Evolutionary conservation across 148 eudicot genomes (phyloP), one percentile per base, ranked within the genome.

Genomic region (Bassia scoparia): DNA sequence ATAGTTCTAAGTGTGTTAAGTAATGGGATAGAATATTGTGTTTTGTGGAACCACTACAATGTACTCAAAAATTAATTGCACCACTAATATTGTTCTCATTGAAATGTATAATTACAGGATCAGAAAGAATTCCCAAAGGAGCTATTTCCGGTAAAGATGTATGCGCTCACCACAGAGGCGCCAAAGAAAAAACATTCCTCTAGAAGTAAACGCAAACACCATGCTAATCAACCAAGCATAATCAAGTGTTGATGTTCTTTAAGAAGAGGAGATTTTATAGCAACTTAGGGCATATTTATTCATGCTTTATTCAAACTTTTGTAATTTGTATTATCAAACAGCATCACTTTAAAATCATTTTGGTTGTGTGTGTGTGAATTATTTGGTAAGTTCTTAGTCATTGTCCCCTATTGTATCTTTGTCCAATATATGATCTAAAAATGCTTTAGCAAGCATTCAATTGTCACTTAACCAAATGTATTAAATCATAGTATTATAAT

Each of bases 91-190:
- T 33, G 50, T 23, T 48, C 68, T 41, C 0, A 50, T 38, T 18
- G 55, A 23, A 43, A 24, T 43, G 55, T 71, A 29, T 63, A 55
- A 35, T 70, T 70, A 44, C 88, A 93, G 98, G 95, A 90, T 78
- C 98, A 93, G 61, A 89, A 74, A 74, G 95, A 82, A 72, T 87
- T 93, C 68, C 98, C 98, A 2, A 58, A 81, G 74, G 98, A 85
- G 67, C 81, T 93, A 58, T 93, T 93, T 76, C 87, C 90, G 12
- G 98, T 93, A 75, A 93, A 91, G 87, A 86, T 90, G 84, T 93
- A 90, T 83, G 98, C 98, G 67, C 68, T 93, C 70, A 81, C 87
- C n/a, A 85, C 89, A 34, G 92, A 85, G 76, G 66, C 74, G 70
- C 89, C 88, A 3, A 86, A 76, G 84, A 81, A 64, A 78, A 73